Base-by-base conservation (phyloP, 163 green algal species). In the Scenedesmus sp. region DNA sequence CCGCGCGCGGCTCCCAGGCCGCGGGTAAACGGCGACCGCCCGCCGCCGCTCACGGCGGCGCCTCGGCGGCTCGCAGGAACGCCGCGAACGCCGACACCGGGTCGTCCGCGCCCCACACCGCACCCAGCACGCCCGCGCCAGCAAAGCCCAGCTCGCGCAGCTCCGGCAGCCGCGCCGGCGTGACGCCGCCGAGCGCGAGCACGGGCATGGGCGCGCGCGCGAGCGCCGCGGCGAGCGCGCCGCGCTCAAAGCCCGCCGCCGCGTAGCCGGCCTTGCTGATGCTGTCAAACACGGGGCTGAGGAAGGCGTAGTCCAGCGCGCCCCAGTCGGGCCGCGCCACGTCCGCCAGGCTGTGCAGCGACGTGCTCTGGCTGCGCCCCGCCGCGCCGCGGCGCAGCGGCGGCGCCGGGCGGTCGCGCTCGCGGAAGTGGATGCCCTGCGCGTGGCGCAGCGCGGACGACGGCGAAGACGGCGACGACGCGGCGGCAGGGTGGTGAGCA, bases 221-320 rank as follows among this genome's bases (percentile, higher is more conserved):
- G 3, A 80, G 9, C 1, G 50, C 42, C 10, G 22, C 45, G 34
- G 15, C n/a, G 10, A 63, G 29, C 20, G 63, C 28, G 0, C 34
- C 22, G 4, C 7, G 15, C 9, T 69, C 31, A 54, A 84, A 84
- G 18, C 31, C 66, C 2, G 66, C 77, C 34, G 66, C 58, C 26
- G 24, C 11, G 28, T 83, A 83, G 33, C 77, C 79, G 22, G 85
- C 62, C 50, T 90, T 85, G 36, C 42, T 64, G 15, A 91, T 82
- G 75, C 67, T 81, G 75, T 83, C 62, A 66, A 78, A 85, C 0
- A 85, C 48, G 13, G 70, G 78, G 15, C 48, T 69, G 3, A 84
- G 70, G 45, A 80, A 84, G 10, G 63, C 70, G 28, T 84, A 84
- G 60, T 72, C 70, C 0, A 80, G 53, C 17, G 39, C 39, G 26